Evolutionary conservation across 2,329 filamentous ascomycete species (phyloP), one percentile per base, ranked within the genome.

Genomic region (Byssothecium circinans): DNA sequence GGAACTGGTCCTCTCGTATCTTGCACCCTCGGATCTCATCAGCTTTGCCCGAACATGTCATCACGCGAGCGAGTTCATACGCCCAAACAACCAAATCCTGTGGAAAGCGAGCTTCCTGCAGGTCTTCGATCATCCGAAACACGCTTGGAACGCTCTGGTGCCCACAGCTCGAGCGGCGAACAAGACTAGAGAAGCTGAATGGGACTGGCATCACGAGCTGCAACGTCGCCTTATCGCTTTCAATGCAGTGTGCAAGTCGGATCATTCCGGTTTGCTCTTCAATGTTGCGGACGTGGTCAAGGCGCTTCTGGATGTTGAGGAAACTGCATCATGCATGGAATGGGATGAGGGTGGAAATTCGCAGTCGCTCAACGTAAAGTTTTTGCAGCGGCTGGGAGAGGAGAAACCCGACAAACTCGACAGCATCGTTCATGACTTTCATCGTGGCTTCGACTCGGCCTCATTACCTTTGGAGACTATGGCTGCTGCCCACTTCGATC

Each of bases 81-180:
- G 43, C 6, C 54, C 57, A 14, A 42, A 43, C 43, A 61, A 63
- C 47, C 43, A 59, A 29, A 20, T 55, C 8, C 50, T 63, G 15
- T 63, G 60, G 60, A 47, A 52, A 14, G 27, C 41, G 4, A 43
- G 50, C 3, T 63, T 61, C 36, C 41, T 60, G 4, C 54, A 61
- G 1, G 14, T 52, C 11, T 61, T 59, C 34, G 60, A 63, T 35
- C 43, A 63, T 41, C 60, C 60, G n/a, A 56, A 49, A 25, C 27
- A 52, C 35, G 53, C 45, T 19, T 63, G 58, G 57, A 27, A 33
- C 2, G 14, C 10, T 8, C 43, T 61, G 17, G 19, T 45, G 15
- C 56, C 57, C 3, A 50, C 57, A 2, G 53, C 57, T n/a, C 53
- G 54, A 17, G 49, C 54, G n/a, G 41, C 39, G 12, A 56, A 58